Evolutionary conservation across 2,329 filamentous ascomycete genomes (phyloP).

Genomic region (Xenosphaeropsis pyriputrescens): DNA sequence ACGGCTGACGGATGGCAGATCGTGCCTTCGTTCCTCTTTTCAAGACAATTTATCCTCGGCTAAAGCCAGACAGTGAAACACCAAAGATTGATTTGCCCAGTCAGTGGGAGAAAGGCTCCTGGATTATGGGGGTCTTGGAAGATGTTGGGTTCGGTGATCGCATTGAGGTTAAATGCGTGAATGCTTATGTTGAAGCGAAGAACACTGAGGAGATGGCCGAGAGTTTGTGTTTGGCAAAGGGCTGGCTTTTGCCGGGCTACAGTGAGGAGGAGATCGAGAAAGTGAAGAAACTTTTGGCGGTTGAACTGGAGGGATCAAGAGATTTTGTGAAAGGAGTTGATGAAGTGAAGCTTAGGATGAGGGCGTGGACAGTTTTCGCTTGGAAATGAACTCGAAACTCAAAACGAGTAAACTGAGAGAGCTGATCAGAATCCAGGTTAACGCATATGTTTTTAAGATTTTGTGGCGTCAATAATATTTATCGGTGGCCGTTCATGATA

Average conservation of each 20-base stretch:
- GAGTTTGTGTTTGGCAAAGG: conserved; percentile 7
- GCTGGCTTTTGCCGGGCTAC: conserved; percentile 7
- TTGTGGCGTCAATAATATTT: no score
- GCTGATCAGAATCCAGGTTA: no score
- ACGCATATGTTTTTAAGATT: no score
- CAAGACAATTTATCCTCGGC: no score
- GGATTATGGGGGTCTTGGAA: conserved; percentile 4
- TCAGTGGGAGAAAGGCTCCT: conserved; percentile 3
- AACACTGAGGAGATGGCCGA: conserved; percentile 6
- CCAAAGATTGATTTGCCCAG: background rate
- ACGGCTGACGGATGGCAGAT: no score
- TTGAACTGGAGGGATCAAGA: conserved; percentile 3
- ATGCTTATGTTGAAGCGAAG: conserved; percentile 1
- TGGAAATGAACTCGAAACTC: no score
- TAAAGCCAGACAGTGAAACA: background rate
- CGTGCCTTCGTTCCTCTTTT: no score
- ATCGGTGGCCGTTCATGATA: no score
- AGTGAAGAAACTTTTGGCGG: conserved; percentile 2
- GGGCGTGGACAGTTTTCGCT: no score
- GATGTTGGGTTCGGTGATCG: conserved; percentile 5
- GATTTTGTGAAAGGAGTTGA: no score
- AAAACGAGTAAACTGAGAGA: no score
- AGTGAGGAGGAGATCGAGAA: conserved; percentile 6
- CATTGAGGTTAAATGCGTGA: conserved; percentile 3
- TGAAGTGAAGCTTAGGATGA: no score